Evolutionary conservation across 2,329 filamentous ascomycete species (phyloP).

Genomic region (Akanthomyces uredinophilus): DNA sequence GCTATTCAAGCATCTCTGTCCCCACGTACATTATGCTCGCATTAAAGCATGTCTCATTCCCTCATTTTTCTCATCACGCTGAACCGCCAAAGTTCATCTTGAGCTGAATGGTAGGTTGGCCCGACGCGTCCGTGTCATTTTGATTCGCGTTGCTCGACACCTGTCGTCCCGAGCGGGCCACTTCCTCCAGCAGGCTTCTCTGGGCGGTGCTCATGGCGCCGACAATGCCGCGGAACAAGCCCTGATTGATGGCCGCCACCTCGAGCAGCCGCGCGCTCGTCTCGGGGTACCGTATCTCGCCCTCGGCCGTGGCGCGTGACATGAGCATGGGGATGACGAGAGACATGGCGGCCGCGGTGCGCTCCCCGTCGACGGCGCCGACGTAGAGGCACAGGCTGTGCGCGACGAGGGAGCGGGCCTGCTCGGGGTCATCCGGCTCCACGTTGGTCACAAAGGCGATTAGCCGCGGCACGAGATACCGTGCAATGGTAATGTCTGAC

Average conservation of each 20-base stretch:
- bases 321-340: conserved; percentile 75
- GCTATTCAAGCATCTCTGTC: neutral
- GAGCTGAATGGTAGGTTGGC: conserved; percentile 78
- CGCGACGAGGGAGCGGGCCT: conserved; percentile 63
- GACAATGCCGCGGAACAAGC: conserved; percentile 69
- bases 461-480: conserved; percentile 69
- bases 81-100: conserved; percentile 81
- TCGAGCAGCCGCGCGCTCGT: conserved; percentile 75
- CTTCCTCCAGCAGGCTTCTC: conserved; percentile 72
- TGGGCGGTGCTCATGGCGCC: conserved; percentile 64
- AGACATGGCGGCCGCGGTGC: conserved; percentile 59
- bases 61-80: conserved; percentile 12
- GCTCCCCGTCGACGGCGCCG: conserved; percentile 38
- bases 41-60: neutral
- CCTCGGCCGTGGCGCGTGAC: conserved; percentile 62
- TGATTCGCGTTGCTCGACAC: conserved; percentile 36
- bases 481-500: conserved; percentile 68
- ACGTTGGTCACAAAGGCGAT: conserved; percentile 68
- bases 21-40: neutral
- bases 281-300: conserved; percentile 58
- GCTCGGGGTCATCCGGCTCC: conserved; percentile 72
- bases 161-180: conserved; percentile 63
- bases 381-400: conserved; percentile 74
- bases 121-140: conserved; percentile 38
- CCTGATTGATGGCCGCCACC: conserved; percentile 69